Base-by-base conservation (phyloP, 2,329 filamentous ascomycete genomes). In the Alternaria gansuensis region DNA sequence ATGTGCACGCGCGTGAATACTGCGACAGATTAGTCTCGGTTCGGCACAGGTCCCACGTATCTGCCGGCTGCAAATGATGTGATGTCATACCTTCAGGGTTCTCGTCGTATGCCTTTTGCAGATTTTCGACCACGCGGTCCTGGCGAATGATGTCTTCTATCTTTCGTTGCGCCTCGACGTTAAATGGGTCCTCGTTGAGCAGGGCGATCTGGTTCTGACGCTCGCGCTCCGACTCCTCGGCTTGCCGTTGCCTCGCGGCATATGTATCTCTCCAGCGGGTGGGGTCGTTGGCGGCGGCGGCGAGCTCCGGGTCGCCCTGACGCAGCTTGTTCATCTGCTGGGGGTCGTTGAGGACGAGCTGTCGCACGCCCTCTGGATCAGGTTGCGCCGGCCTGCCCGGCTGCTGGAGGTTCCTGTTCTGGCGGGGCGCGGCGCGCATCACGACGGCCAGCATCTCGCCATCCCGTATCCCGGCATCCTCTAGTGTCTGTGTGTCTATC, bases 101-200 rank as follows among this genome's bases (percentile, higher is more conserved):
- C 79, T 98, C 90, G 79, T 98, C 94, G 85, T 97, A 94, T 40
- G 95, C 95, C 79, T 93, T 95, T 74, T 98, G 93, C 60, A 98
- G 79, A 73, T 99, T 99, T 80, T 97, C 93, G 78, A 94, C 93
- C 44, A 99, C 94, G 14, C 90, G 85, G 79, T 98, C 91, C 79
- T 97, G 91, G 54, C 95, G 89, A 74, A 99, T 99, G 79, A 98
- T 96, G 80, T 99, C 95, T 75, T 95, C 94, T 63, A 99, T 99
- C 80, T 90, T 92, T 45, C 85, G 85, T 79, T 99, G 95, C 8
- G 93, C 92, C 65, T 97, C 93, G 26, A 92, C 82, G 74, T 99
- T 94, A 80, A 98, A 97, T 0, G 94, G 93, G 72, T 99, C 95
- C 9, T 93, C 90, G 75, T 98, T 97, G 61, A 98, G 83, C 72